Base-by-base conservation (phyloP, 257 asterid genomes). In the Penstemon newberryi region DNA sequence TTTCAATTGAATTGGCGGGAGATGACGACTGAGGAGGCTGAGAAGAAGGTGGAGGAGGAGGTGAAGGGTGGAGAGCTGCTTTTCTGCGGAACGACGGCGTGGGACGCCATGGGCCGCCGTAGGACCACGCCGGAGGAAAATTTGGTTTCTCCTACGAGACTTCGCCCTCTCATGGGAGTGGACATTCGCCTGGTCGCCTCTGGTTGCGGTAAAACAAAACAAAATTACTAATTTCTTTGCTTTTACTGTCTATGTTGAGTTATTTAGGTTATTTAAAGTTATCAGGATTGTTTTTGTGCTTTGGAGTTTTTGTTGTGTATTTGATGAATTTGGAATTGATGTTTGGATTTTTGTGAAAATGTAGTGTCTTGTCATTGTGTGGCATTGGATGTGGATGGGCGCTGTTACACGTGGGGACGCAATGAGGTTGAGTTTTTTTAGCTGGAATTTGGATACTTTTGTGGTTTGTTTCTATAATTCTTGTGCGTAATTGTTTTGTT, bases 401-500 rank as follows among this genome's bases (percentile, higher is more conserved):
- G 96, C 49, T 89, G 99, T 80, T 94, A 91, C 70, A 91, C 99
- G 6, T 89, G 99, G 99, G 99, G 97, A 18, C 88, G 96, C 56
- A 91, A 94, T 71, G 96, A 94, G 89, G 99, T 15, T 33, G 3
- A 0, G 33, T 75, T 70, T 43, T 64, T 8, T 55, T 43, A 3
- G 39, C 55, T 60, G n/a, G 49, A 54, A 37, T n/a, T 37, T 74
- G 18, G 9, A 8, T 15, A 6, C 4, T 38, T 19, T 45, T 37
- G 18, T 65, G 41, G n/a, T 59, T n/a, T 45, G 38, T 53, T 72
- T 7, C 47, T 56, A 33, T 79, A 25, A 60, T 65, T 43, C 36
- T 44, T 53, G 25, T 70, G 69, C 19, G 54, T 67, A 55, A 13
- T 56, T 50, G 8, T 72, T 10, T 44, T 63, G 69, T 62, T 39